Evolutionary conservation across 345 rosid genomes (phyloP).

Genomic region (Hibiscus trionum): DNA sequence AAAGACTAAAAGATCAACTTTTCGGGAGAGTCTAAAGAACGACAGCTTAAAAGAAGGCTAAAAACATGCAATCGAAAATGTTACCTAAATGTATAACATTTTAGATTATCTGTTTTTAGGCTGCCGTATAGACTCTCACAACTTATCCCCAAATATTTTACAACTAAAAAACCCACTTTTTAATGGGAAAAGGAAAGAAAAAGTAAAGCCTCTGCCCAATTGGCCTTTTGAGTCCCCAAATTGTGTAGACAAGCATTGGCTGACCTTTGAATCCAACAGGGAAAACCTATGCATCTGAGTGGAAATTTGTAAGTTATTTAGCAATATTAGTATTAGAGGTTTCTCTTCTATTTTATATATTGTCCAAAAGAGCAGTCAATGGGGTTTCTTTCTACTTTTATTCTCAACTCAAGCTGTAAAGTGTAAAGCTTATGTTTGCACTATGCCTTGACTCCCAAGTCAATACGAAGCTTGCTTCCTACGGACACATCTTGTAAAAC

Average conservation of each 20-base stretch:
- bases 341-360: not conserved
- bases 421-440: not conserved
- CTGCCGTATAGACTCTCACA: too few species aligned
- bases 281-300: not conserved
- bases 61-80: too few species aligned
- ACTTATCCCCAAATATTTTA: too few species aligned
- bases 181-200: not conserved
- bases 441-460: not conserved
- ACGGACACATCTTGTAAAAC: not conserved
- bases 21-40: too few species aligned
- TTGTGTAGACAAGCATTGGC: not conserved
- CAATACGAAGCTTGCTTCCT: not conserved
- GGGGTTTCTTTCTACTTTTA: not conserved
- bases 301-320: not conserved
- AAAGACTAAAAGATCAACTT: too few species aligned
- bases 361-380: not conserved
- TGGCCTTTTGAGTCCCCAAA: not conserved
- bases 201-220: not conserved
- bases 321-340: not conserved
- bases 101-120: too few species aligned
- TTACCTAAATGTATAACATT: too few species aligned
- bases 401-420: not conserved
- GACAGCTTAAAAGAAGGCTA: too few species aligned
- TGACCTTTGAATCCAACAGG: not conserved
- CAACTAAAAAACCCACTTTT: too few species aligned